Evolutionary conservation across 441 rosid genomes (phyloP).

Genomic region (Syzygium malaccense): DNA sequence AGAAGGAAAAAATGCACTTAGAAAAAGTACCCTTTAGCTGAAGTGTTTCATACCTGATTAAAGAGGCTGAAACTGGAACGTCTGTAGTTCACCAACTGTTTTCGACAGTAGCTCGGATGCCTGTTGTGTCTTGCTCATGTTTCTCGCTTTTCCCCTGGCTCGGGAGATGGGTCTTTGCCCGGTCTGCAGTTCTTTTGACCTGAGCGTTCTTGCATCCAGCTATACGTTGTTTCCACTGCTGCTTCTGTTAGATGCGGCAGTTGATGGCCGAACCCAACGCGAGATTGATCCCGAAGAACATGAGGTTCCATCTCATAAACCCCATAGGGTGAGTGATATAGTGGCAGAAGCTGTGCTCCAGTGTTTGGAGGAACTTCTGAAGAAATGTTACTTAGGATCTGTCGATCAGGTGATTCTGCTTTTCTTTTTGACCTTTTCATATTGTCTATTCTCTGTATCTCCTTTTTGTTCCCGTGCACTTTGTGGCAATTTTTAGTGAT

Average conservation of each 20-base stretch:
- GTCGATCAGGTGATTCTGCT: slow-evolving; percentile 61
- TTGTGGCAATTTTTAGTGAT: neutral
- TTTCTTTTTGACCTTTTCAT: neutral
- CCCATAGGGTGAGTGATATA: slow-evolving; percentile 54
- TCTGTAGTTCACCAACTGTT: neutral
- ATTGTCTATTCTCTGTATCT: neutral
- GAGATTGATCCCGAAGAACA: slow-evolving; percentile 14
- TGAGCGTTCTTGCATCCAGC: slow-evolving; percentile 36
- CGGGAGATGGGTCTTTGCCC: neutral
- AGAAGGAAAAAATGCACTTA: neutral
- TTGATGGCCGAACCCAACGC: slow-evolving; percentile 37
- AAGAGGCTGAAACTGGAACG: neutral
- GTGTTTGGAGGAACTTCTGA: slow-evolving; percentile 84
- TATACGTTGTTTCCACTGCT: slow-evolving; percentile 76
- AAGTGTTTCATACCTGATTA: neutral
- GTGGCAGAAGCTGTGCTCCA: slow-evolving; percentile 72
- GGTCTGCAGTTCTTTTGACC: neutral
- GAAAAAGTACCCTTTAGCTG: neutral
- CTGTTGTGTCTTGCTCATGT: neutral
- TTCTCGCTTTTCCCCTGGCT: neutral
- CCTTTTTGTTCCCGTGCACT: neutral
- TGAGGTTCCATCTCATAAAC: neutral
- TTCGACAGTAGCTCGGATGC: neutral
- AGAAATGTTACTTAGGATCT: slow-evolving; percentile 57
- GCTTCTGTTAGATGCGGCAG: slow-evolving; percentile 78